These are phyloP conservation scores for Penstemon eatonii DNA, from an alignment of 257 asterid species.

Conservation along the genomic window DNA sequence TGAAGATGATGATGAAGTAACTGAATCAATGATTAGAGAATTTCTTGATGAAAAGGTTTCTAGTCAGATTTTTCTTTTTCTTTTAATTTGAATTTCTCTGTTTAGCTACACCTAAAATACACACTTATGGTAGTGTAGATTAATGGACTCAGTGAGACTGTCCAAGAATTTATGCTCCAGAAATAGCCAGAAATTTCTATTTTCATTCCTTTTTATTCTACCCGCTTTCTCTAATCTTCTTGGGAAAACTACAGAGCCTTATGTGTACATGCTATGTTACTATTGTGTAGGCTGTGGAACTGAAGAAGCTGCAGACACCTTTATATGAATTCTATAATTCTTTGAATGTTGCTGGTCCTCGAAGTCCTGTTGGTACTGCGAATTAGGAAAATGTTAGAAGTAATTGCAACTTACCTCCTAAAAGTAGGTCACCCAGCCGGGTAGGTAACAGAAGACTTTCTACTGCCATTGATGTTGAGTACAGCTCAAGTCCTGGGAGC, in stretches of 20 bases:
- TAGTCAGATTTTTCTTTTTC: not conserved
- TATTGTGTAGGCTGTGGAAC: slow-evolving; percentile 71
- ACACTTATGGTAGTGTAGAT: slow-evolving; percentile 1
- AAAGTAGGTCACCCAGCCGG: slow-evolving; percentile 84
- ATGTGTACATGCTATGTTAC: slow-evolving; percentile 18
- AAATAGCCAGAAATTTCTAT: not conserved
- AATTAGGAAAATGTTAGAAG: slow-evolving; percentile 79
- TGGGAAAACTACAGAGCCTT: slow-evolving; percentile 5
- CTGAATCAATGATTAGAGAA: slow-evolving; percentile 86
- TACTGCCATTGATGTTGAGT: slow-evolving; percentile 60
- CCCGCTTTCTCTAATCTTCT: not conserved
- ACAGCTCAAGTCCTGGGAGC: slow-evolving; percentile 64
- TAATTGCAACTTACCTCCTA: slow-evolving; percentile 82
- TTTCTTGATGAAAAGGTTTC: slow-evolving; percentile 92
- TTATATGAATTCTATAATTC: slow-evolving; percentile 88
- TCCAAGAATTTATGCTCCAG: not conserved
- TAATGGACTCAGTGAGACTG: not conserved
- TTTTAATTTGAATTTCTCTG: not conserved
- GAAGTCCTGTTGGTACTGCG: slow-evolving; percentile 54
- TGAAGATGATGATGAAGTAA: slow-evolving; percentile 86
- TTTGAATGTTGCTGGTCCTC: slow-evolving; percentile 57
- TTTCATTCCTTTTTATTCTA: not conserved
- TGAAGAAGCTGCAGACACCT: slow-evolving; percentile 92
- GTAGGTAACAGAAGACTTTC: slow-evolving; percentile 71
- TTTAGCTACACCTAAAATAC: not conserved